A percentile compares a stretch with the other conserved stretches of the same genome.
phyloP scores from a whole-genome alignment of 805 yeast species.

The Barnettozyma populi region DNA sequence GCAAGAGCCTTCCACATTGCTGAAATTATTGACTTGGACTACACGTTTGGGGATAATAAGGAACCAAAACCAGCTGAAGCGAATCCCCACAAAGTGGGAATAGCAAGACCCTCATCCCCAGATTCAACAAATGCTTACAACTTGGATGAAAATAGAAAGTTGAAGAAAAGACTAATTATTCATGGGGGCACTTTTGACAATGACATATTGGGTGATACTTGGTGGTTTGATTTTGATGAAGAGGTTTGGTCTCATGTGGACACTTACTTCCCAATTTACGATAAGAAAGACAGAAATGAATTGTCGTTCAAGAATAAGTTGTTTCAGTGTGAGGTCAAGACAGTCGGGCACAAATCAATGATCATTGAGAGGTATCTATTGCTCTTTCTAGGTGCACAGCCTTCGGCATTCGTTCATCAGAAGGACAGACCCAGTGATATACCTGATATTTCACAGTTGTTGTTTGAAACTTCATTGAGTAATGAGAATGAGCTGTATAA shows the following conservation, averaged over 20 bases:
- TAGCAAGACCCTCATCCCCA: conserved; percentile 14
- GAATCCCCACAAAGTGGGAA: conserved; percentile 8
- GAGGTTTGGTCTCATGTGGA: conserved; percentile 35
- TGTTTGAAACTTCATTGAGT: background rate
- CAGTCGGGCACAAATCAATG: conserved; percentile 14
- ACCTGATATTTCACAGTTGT: conserved; percentile 16
- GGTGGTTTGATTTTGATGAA: conserved; percentile 43
- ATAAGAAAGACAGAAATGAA: conserved; percentile 7
- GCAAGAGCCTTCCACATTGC: conserved; percentile 34
- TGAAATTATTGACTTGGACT: conserved; percentile 20
- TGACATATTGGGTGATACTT: conserved; percentile 40
- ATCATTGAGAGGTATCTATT: conserved; percentile 19
- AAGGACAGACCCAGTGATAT: background rate
- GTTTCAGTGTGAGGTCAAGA: conserved; percentile 11
- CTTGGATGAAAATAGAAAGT: background rate
- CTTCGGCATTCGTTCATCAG: background rate
- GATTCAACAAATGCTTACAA: conserved; percentile 6
- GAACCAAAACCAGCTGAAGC: background rate
- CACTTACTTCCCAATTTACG: conserved; percentile 23
- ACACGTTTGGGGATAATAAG: conserved; percentile 1
- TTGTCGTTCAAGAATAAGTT: conserved; percentile 8
- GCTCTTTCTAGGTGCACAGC: conserved; percentile 16
- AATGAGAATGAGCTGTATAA: conserved; percentile 5
- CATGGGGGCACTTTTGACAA: conserved; percentile 34
- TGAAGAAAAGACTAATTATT: conserved; percentile 21